Conservation (phyloP, 129 eudicot species). For the Tagetes erecta region DNA sequence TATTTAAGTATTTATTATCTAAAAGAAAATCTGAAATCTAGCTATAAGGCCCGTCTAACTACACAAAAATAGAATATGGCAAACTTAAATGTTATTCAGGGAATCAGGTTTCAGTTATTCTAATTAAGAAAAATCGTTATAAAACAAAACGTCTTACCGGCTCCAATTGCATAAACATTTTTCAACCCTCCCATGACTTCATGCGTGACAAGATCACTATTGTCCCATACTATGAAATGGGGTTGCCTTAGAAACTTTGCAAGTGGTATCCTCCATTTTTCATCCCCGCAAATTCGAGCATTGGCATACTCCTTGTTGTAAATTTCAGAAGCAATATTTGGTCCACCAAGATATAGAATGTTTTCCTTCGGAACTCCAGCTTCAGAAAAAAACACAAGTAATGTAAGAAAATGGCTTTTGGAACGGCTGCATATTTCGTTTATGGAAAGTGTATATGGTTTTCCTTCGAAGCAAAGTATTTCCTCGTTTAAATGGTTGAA, state of each 20-base stretch:
- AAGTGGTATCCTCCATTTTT: slow-evolving; percentile 69
- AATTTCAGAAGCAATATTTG: slow-evolving; percentile 92
- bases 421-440: background rate
- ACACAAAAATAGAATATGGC: no score
- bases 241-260: slow-evolving; percentile 82
- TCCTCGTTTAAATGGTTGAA: background rate
- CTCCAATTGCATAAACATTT: slow-evolving; percentile 92
- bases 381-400: slow-evolving; percentile 18
- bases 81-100: background rate
- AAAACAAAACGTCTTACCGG: slow-evolving; percentile 49
- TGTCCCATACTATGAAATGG: slow-evolving; percentile 89
- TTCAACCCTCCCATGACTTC: slow-evolving; percentile 96
- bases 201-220: slow-evolving; percentile 81
- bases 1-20: background rate
- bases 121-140: background rate
- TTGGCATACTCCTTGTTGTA: slow-evolving; percentile 92
- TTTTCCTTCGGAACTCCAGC: slow-evolving; percentile 78
- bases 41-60: no score
- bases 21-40: background rate
- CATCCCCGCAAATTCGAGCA: slow-evolving; percentile 86
- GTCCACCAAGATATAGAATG: slow-evolving; percentile 89
- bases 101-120: background rate
- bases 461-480: slow-evolving; percentile 2
- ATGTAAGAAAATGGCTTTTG: background rate
- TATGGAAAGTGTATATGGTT: background rate